phyloP scores from a whole-genome alignment of 257 asterid genomes.

The Rhazya stricta region DNA sequence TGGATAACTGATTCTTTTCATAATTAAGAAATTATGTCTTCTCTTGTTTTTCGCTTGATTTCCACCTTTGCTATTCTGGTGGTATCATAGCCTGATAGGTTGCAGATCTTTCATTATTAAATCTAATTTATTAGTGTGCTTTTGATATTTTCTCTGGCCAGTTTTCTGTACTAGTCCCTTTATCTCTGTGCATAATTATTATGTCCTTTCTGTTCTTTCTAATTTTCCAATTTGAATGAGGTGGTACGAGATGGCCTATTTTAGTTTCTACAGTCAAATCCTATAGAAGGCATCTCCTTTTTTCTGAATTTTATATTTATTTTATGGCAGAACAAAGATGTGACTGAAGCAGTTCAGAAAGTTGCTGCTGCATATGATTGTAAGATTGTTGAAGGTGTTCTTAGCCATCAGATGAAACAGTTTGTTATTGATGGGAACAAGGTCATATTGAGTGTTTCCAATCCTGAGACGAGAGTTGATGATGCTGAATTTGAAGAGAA shows the following conservation, averaged over 20 bases:
- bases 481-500: conserved; percentile 89
- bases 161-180: not conserved
- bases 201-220: not conserved
- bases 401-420: conserved; percentile 86
- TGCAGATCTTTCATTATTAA: not conserved
- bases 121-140: not conserved
- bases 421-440: conserved; percentile 85
- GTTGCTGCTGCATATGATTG: conserved; percentile 89
- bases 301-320: not conserved
- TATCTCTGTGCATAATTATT: not conserved
- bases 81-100: not conserved
- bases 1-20: not conserved
- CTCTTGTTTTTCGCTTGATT: not conserved
- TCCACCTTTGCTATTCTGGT: not conserved
- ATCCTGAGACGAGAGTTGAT: conserved; percentile 71
- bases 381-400: conserved; percentile 80
- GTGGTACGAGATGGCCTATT: not conserved
- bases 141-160: not conserved
- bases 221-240: not conserved
- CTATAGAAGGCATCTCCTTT: not conserved
- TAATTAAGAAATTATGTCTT: not conserved
- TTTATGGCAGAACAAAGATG: conserved; percentile 53
- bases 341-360: conserved; percentile 60
- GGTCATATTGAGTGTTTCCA: conserved; percentile 59
- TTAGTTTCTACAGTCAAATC: not conserved